Percentiles rank a stretch among this genome's conserved stretches.
These are phyloP conservation scores for Artemisia tridentata DNA, from an alignment of 129 eudicot genomes.

Conservation along the genomic window DNA sequence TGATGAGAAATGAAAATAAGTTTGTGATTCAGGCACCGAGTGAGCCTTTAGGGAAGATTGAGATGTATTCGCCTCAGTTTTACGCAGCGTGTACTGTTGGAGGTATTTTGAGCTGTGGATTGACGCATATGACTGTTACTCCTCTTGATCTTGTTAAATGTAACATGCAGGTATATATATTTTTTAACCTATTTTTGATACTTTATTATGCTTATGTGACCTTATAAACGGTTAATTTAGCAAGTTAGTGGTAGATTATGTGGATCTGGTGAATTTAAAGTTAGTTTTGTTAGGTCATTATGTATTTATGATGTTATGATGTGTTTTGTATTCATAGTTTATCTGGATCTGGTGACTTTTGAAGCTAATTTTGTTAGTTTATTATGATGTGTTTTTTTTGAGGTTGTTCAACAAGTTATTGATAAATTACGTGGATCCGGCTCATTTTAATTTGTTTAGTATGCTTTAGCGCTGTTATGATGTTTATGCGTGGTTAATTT, in stretches of 20 bases:
- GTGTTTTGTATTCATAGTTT: not conserved
- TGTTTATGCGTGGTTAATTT: too few relatives aligned
- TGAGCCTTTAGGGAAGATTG: constrained; percentile 77
- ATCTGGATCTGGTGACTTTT: too few relatives aligned
- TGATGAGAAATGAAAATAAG: not conserved
- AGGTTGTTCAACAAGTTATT: not conserved
- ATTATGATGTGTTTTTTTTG: not conserved
- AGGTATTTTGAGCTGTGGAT: constrained; percentile 89
- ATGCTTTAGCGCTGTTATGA: too few relatives aligned
- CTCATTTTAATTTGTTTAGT: too few relatives aligned
- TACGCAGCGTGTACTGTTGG: constrained; percentile 88
- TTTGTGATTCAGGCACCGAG: constrained; percentile 64
- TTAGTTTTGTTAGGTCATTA: not conserved
- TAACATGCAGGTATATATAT: constrained; percentile 70
- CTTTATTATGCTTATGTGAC: not conserved
- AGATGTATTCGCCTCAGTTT: constrained; percentile 78
- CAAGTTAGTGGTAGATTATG: not conserved
- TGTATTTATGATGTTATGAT: not conserved
- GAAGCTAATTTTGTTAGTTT: too few relatives aligned
- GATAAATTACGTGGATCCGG: not conserved
- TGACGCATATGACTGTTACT: constrained; percentile 88
- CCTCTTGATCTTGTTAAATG: constrained; percentile 98
- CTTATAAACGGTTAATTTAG: not conserved
- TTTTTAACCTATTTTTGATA: not conserved
- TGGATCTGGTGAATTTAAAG: not conserved